phyloP scores from a whole-genome alignment of 371 early-diverging fungal species.

The Zopfochytrium polystomum region DNA sequence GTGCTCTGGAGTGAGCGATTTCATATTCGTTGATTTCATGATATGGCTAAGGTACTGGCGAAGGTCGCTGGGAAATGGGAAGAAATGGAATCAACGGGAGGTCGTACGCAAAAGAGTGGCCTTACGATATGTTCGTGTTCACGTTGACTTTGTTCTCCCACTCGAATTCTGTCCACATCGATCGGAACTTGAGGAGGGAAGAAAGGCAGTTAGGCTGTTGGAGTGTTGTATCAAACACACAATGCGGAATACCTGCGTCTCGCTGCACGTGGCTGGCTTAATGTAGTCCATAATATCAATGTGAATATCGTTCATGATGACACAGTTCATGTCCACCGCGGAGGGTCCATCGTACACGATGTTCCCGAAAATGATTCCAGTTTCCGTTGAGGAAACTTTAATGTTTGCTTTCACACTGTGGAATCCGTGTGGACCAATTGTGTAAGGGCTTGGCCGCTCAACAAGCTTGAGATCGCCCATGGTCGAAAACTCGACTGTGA shows the following conservation, averaged over 20 bases:
- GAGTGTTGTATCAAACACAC: not conserved
- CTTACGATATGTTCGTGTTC: slow-evolving; percentile 80
- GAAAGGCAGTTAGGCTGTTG: no score
- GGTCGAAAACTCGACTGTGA: slow-evolving; percentile 95
- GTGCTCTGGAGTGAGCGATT: slow-evolving; percentile 87
- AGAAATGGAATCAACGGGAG: not conserved
- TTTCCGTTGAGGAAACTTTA: slow-evolving; percentile 95
- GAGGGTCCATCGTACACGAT: slow-evolving; percentile 93
- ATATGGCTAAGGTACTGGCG: slow-evolving; percentile 83
- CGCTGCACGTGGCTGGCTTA: slow-evolving; percentile 85
- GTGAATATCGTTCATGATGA: slow-evolving; percentile 93
- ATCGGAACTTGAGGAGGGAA: slow-evolving; percentile 67
- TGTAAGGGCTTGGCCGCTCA: slow-evolving; percentile 89
- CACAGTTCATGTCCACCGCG: slow-evolving; percentile 74
- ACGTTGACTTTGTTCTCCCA: slow-evolving; percentile 99
- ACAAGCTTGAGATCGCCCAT: slow-evolving; percentile 95
- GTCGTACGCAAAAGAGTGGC: not conserved
- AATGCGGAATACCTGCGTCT: slow-evolving; percentile 61
- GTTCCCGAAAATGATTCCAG: slow-evolving; percentile 96
- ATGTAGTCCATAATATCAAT: slow-evolving; percentile 99
- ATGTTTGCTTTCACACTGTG: slow-evolving; percentile 91
- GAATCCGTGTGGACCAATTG: slow-evolving; percentile 89
- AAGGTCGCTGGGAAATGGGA: slow-evolving; percentile 59
- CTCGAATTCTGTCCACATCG: slow-evolving; percentile 98
- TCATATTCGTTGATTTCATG: slow-evolving; percentile 92